Evolutionary conservation across 2,329 filamentous ascomycete species (phyloP), one percentile per base, ranked within the genome.

Genomic region (Aureobasidium melanogenum): DNA sequence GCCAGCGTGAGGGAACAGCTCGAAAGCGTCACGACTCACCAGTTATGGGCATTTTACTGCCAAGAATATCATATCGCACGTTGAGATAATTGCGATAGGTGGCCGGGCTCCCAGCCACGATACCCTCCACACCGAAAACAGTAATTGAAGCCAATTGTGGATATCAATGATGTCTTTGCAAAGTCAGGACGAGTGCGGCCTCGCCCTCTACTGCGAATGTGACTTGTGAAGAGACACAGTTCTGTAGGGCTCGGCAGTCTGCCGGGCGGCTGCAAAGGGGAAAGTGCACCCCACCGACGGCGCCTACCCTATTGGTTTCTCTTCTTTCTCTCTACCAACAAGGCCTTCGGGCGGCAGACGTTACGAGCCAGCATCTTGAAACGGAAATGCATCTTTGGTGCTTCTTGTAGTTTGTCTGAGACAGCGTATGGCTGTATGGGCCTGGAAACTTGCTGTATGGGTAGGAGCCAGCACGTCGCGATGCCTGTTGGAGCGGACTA

Each of bases 51-150:
- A 50, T 32, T 59, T 10, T 22, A 41, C 36, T 48, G 56, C 56
- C 56, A 59, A 59, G 56, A 24, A 50, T 59, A 59, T 34, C 56
- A 50, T 50, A 48, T 59, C 43, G 43, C 56, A 48, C 56, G 56
- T 59, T 59, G 56, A 59, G 56, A 59, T 59, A 57, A 57, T 50
- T 41, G 44, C 22, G 56, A 48, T 50, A 48, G 56, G 43, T 59
- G 56, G 44, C 43, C 34, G 43, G 56, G 43, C 14, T 44, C 7
- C 43, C 56, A 59, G 56, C 56, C 56, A 59, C 56, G 44, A 24
- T 32, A 41, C 28, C 56, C 44, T 39, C 32, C 19, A 38, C 41
- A 19, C 54, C 54, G 24, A 59, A 58, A 59, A 50, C 56, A 50
- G 56, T 48, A 39, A 48, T 48, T 46, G 17, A 59, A 39, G 44